A percentile compares a stretch with the other conserved stretches of the same genome.
Conservation (phyloP, 2,329 filamentous ascomycete species). For the Cryphonectria radicalis region DNA sequence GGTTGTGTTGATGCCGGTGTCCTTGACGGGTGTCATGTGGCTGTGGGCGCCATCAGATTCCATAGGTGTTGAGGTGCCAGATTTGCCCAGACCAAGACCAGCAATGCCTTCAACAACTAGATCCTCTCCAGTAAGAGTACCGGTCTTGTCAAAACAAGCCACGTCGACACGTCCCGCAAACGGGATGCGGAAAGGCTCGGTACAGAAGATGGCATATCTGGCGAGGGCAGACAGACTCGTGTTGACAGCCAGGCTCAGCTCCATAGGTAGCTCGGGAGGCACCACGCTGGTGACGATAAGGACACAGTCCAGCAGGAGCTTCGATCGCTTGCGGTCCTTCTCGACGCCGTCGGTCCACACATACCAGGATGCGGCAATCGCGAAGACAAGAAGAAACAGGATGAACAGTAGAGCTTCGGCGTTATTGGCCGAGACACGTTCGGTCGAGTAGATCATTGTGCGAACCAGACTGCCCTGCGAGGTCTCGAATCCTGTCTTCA, state of each 20-base stretch:
- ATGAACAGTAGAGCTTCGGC: constrained; percentile 96
- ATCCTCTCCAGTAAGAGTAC: constrained; percentile 94
- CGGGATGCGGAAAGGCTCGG: constrained; percentile 97
- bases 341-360: constrained; percentile 97
- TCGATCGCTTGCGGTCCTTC: constrained; percentile 94
- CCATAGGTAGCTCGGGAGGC: constrained; percentile 98
- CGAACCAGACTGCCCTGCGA: constrained; percentile 96
- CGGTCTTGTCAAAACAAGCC: constrained; percentile 98
- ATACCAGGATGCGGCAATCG: constrained; percentile 97
- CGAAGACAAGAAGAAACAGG: constrained; percentile 93
- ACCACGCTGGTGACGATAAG: constrained; percentile 98
- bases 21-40: constrained; percentile 71
- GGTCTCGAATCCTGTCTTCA: constrained; percentile 98
- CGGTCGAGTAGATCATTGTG: constrained; percentile 99
- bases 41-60: constrained; percentile 84
- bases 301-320: constrained; percentile 95
- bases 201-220: constrained; percentile 97
- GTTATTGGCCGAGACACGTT: constrained; percentile 98
- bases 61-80: constrained; percentile 64
- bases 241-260: constrained; percentile 95
- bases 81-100: constrained; percentile 72
- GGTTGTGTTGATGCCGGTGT: constrained; percentile 80
- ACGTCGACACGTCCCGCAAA: constrained; percentile 94
- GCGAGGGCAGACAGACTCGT: constrained; percentile 93
- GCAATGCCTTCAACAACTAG: constrained; percentile 96